Evolutionary conservation across 371 early-diverging fungal genomes (phyloP).

Genomic region (Blyttiomyces sp.): DNA sequence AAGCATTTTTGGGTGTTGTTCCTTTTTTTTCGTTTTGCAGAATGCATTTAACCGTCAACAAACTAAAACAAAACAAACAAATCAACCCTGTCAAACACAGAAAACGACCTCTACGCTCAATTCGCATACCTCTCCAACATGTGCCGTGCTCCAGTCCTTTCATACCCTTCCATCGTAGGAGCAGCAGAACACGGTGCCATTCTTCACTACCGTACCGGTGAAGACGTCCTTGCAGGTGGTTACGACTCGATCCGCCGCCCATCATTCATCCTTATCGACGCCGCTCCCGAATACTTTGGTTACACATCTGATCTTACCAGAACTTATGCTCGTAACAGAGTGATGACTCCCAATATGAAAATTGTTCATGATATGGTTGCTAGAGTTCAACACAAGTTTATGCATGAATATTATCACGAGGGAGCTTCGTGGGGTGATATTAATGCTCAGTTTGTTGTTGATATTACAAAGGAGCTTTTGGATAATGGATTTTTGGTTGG

Average conservation of each 20-base stretch:
- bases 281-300: constrained; percentile 32
- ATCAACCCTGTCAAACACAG: background rate
- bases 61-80: no score
- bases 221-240: constrained; percentile 8
- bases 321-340: constrained; percentile 22
- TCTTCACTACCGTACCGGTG: constrained; percentile 72
- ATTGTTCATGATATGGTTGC: constrained; percentile 27
- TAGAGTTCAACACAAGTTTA: constrained; percentile 23
- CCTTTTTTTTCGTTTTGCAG: no score
- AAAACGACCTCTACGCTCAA: constrained; percentile 16
- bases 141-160: constrained; percentile 22
- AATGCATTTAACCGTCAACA: no score
- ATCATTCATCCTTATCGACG: constrained; percentile 38
- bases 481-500: constrained; percentile 25
- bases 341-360: constrained; percentile 8
- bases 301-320: constrained; percentile 44
- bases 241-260: no score
- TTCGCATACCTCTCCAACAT: constrained; percentile 15
- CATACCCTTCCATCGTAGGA: constrained; percentile 80
- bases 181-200: constrained; percentile 76
- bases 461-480: constrained; percentile 21
- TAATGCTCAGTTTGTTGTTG: background rate
- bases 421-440: constrained; percentile 17
- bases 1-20: background rate
- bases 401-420: constrained; percentile 14